Conservation (phyloP, 805 yeast species). For the Komagataella ulmi region DNA sequence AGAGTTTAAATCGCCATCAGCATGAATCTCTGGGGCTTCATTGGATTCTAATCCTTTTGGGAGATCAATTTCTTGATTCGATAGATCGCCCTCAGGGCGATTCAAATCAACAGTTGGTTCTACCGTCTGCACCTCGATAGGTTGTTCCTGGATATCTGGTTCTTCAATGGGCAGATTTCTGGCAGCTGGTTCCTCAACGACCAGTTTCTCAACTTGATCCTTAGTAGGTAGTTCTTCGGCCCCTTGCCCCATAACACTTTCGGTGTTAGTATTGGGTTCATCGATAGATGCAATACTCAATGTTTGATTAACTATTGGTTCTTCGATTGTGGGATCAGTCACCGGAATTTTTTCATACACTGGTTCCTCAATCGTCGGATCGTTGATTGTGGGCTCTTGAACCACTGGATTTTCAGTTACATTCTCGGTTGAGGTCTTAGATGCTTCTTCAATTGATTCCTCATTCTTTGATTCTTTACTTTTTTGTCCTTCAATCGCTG, state of each 20-base stretch:
- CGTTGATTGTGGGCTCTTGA: slow-evolving; percentile 4
- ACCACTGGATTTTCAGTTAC: slow-evolving; percentile 3
- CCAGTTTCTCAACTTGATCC: slow-evolving; percentile 1
- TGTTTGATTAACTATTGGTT: slow-evolving; percentile 5
- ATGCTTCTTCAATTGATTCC: slow-evolving; percentile 1
- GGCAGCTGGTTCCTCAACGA: slow-evolving; percentile 1
- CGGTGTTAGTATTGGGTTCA: slow-evolving; percentile 2
- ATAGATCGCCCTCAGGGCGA: slow-evolving; percentile 3
- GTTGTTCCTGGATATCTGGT: neutral
- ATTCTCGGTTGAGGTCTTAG: slow-evolving; percentile 5
- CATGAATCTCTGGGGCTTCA: slow-evolving; percentile 1
- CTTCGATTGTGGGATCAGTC: neutral
- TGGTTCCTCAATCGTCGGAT: slow-evolving; percentile 5
- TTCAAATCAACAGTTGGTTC: neutral
- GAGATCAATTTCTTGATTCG: slow-evolving; percentile 2
- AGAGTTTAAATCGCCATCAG: slow-evolving; percentile 4
- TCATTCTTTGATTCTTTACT: slow-evolving; percentile 1
- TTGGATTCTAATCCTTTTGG: slow-evolving; percentile 2
- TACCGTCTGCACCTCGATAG: slow-evolving; percentile 1
- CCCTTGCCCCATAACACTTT: slow-evolving; percentile 7
- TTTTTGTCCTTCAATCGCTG: neutral
- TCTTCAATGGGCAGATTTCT: neutral
- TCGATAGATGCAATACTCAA: slow-evolving; percentile 9
- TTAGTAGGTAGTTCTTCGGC: slow-evolving; percentile 3
- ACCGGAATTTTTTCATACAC: slow-evolving; percentile 6